Evolutionary conservation across 345 rosid species (phyloP).

Genomic region (Mercurialis annua): DNA sequence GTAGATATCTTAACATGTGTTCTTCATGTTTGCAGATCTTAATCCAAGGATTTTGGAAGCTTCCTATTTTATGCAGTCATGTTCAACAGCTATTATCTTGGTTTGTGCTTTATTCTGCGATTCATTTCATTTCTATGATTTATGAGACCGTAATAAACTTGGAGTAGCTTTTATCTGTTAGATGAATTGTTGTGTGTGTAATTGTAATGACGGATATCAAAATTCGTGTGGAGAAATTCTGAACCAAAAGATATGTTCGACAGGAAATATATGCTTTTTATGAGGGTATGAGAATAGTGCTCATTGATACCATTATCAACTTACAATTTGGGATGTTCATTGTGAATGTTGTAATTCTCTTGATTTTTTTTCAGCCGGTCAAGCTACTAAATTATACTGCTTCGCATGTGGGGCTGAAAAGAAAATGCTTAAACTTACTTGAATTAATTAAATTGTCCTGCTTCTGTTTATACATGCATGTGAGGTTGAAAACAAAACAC

Average conservation of each 20-base stretch:
- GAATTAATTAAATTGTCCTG: no score
- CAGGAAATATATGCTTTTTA: neutral
- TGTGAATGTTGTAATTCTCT: neutral
- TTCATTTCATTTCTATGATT: constrained; percentile 16
- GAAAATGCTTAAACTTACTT: neutral
- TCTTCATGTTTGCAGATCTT: constrained; percentile 41
- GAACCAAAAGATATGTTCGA: no score
- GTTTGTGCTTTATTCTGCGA: constrained; percentile 84
- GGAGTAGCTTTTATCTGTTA: neutral
- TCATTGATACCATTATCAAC: neutral
- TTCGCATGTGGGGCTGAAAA: neutral
- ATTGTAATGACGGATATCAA: neutral
- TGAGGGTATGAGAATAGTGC: neutral
- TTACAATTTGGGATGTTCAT: neutral
- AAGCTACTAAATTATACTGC: neutral
- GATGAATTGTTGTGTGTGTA: neutral
- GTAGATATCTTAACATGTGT: neutral
- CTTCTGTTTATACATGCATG: no score
- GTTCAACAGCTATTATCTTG: constrained; percentile 79
- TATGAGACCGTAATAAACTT: neutral
- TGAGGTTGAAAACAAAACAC: neutral
- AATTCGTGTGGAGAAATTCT: neutral
- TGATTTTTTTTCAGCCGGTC: neutral
- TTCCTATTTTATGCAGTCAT: constrained; percentile 38
- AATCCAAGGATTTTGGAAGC: constrained; percentile 44